These are phyloP conservation scores for Lachnellula willkommii DNA, from an alignment of 2,329 filamentous ascomycete species.

Conservation along the genomic window DNA sequence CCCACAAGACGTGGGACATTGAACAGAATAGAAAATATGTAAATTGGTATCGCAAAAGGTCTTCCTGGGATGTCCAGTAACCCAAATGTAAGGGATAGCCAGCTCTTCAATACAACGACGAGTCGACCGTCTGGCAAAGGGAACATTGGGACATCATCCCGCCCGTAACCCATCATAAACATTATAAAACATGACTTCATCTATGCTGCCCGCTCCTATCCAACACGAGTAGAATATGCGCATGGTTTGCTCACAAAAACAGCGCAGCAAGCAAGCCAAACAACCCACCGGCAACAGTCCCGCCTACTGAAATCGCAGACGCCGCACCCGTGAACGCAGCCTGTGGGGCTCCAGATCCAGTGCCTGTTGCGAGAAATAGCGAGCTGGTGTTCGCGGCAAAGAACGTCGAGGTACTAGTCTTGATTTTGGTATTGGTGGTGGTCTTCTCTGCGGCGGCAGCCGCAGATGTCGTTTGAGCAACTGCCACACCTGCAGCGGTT, in stretches of 20 bases:
- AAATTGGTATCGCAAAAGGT: neutral
- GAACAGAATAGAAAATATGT: neutral
- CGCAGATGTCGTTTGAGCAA: neutral
- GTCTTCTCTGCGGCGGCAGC: neutral
- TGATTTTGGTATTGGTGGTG: neutral
- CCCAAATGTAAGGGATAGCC: constrained; percentile 4
- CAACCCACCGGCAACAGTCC: neutral
- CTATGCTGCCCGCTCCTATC: neutral
- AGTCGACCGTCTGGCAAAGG: constrained; percentile 10
- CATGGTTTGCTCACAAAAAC: neutral
- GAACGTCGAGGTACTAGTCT: too few relatives aligned
- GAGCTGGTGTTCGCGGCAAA: neutral
- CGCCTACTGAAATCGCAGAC: neutral
- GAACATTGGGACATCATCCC: neutral
- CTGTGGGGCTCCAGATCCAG: neutral
- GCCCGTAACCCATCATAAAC: neutral
- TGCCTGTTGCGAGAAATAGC: neutral
- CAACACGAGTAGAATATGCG: neutral
- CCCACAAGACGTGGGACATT: too few relatives aligned
- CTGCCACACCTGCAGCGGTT: neutral
- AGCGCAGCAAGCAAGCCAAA: neutral
- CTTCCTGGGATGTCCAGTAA: neutral
- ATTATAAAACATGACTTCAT: neutral
- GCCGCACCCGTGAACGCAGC: constrained; percentile 5
- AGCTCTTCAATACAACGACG: constrained; percentile 10